Percentiles rank a stretch among this genome's conserved stretches.
Evolutionary conservation across 2,329 filamentous ascomycete genomes (phyloP).

Genomic region (Xylaria sp.): DNA sequence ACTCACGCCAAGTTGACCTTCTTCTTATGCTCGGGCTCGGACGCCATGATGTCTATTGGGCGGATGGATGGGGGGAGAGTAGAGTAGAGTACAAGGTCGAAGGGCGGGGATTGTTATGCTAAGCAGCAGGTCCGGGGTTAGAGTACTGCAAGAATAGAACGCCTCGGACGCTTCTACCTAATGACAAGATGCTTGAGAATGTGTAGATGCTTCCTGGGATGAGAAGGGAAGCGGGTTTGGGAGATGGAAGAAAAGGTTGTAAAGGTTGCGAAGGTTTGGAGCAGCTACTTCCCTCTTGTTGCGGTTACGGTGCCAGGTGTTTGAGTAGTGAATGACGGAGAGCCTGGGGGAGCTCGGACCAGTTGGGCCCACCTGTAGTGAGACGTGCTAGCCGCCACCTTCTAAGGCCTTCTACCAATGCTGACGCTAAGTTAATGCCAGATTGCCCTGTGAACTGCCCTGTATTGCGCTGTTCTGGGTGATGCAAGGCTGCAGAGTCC

Average conservation of each 20-base stretch:
- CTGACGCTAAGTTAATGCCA: slow-evolving; percentile 31
- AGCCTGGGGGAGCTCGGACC: slow-evolving; percentile 40
- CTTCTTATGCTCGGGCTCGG: slow-evolving; percentile 79
- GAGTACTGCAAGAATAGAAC: slow-evolving; percentile 8
- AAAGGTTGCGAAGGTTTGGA: slow-evolving; percentile 35
- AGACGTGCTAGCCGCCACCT: slow-evolving; percentile 39
- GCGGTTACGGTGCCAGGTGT: slow-evolving; percentile 38
- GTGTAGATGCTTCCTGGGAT: slow-evolving; percentile 19
- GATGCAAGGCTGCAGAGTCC: slow-evolving; percentile 27
- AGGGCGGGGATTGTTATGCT: slow-evolving; percentile 5
- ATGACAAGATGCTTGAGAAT: slow-evolving; percentile 6
- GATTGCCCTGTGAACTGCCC: slow-evolving; percentile 20
- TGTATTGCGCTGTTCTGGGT: slow-evolving; percentile 20
- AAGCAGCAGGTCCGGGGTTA: not conserved
- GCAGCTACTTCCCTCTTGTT: slow-evolving; percentile 21
- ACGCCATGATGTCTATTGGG: slow-evolving; percentile 70
- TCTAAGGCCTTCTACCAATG: slow-evolving; percentile 40
- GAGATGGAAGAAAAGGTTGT: slow-evolving; percentile 29
- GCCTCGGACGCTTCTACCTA: slow-evolving; percentile 15
- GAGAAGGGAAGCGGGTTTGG: slow-evolving; percentile 6
- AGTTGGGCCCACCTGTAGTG: slow-evolving; percentile 29
- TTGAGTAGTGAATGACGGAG: slow-evolving; percentile 41
- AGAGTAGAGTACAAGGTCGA: not conserved
- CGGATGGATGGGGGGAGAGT: slow-evolving; percentile 27
- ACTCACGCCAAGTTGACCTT: slow-evolving; percentile 86